These are phyloP conservation scores for Oryza punctata DNA, from an alignment of 176 grass and related monocot genomes.

Conservation along the genomic window DNA sequence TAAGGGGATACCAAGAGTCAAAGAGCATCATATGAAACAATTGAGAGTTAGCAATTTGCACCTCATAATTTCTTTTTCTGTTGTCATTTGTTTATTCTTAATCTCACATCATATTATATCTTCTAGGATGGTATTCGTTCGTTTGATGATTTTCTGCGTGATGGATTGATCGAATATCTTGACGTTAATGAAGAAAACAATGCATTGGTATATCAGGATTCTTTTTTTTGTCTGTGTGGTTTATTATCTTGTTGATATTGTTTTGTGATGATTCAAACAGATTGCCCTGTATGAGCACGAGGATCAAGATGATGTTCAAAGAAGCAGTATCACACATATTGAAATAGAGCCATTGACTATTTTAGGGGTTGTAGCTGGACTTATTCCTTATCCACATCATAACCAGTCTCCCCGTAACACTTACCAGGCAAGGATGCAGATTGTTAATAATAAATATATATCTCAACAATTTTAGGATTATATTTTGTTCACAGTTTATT, in stretches of 20 bases:
- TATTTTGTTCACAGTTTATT: constrained; percentile 23
- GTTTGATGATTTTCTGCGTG: constrained; percentile 93
- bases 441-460: not conserved
- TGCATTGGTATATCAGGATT: constrained; percentile 63
- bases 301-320: constrained; percentile 75
- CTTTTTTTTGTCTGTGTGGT: constrained; percentile 29
- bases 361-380: constrained; percentile 88
- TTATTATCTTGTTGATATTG: constrained; percentile 29
- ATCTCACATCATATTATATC: constrained; percentile 29
- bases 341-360: constrained; percentile 92
- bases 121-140: constrained; percentile 78
- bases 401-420: constrained; percentile 98
- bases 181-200: constrained; percentile 99
- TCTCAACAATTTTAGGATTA: constrained; percentile 14
- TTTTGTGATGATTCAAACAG: constrained; percentile 53
- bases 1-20: constrained; percentile 83
- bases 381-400: constrained; percentile 97
- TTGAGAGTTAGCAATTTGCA: constrained; percentile 59
- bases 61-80: constrained; percentile 33
- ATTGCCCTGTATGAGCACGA: constrained; percentile 89
- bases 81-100: constrained; percentile 31
- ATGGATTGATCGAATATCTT: constrained; percentile 97
- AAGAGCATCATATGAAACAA: constrained; percentile 88
- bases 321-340: constrained; percentile 80
- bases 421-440: constrained; percentile 69